These are phyloP conservation scores for Fonsecaea erecta DNA, from an alignment of 2,329 filamentous ascomycete genomes.

Conservation along the genomic window DNA sequence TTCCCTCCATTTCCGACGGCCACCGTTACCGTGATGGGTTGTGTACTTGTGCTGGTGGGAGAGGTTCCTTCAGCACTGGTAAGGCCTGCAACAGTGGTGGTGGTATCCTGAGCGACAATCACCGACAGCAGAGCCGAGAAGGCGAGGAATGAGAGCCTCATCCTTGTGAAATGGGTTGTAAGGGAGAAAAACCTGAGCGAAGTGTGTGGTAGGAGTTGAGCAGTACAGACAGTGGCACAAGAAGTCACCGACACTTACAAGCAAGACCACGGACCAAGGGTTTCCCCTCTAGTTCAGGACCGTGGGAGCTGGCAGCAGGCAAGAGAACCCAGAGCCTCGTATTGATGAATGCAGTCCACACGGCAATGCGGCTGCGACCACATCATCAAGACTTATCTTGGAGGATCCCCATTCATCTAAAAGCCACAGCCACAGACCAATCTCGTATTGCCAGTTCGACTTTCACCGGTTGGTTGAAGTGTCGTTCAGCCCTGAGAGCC, in stretches of 20 bases:
- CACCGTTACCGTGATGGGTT: slow-evolving; percentile 33
- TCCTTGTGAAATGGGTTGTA: background rate
- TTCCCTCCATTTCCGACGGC: slow-evolving; percentile 29
- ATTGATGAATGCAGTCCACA: background rate
- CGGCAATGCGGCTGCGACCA: background rate
- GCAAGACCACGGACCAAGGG: background rate
- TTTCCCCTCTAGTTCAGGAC: background rate
- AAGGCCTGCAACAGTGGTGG: slow-evolving; percentile 6
- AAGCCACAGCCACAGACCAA: background rate
- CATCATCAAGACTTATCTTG: background rate
- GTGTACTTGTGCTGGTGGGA: slow-evolving; percentile 23
- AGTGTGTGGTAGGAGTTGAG: background rate
- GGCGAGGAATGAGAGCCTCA: slow-evolving; percentile 3
- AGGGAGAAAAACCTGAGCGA: background rate
- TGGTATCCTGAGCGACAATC: slow-evolving; percentile 17
- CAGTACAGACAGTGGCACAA: background rate
- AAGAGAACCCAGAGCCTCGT: no score
- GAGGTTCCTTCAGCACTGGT: background rate
- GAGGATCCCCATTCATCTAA: background rate
- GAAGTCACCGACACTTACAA: background rate
- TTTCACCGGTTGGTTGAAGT: background rate
- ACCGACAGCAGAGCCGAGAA: slow-evolving; percentile 7
- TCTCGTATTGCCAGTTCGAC: background rate
- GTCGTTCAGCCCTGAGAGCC: background rate
- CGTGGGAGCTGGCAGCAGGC: no score